Evolutionary conservation across 1,284 basidiomycete species (phyloP), one percentile per base, ranked within the genome.

Genomic region (Pulveroboletus sp.): DNA sequence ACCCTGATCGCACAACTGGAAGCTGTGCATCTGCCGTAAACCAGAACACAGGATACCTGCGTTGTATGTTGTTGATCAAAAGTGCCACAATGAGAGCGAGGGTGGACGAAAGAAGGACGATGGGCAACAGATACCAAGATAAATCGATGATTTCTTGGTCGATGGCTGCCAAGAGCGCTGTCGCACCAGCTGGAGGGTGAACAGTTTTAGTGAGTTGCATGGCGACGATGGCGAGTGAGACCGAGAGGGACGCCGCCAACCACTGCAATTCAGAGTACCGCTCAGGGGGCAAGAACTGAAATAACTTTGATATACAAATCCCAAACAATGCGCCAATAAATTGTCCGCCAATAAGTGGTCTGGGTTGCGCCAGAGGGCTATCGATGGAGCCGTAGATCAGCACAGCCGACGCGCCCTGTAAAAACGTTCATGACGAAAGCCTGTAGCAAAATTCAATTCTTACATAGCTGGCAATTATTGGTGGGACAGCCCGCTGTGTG

Each of bases 111-210:
- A 84, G 77, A 20, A 87, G 73, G 18, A 87, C 68, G 39, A 85
- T 75, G 20, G 82, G 82, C n/a, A 88, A 69, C 59, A 81, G 82
- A 47, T 81, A 81, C 86, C 85, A 87, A 18, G 81, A 81, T 49
- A 87, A 69, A 12, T 66, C 62, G 15, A 81, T 70, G 22, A 82
- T 72, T 3, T 78, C 72, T 4, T 74, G 65, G 59, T 78, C 78
- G 17, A 81, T 71, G 3, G 80, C 77, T n/a, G 84, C 81, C 3
- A 78, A 69, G 55, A 77, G 70, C 15, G 78, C 76, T 3, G 75
- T 81, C 56, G 74, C 74, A 65, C 84, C 86, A 38, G 81, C 85
- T 9, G 86, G 86, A 6, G 85, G 86, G 66, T 87, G 85, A 1
- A 79, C 79, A 0, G 82, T 84, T 2, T 74, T 73, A 2, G 84